phyloP scores from a whole-genome alignment of 495 filamentous ascomycete species.

The Neurospora discreta region DNA sequence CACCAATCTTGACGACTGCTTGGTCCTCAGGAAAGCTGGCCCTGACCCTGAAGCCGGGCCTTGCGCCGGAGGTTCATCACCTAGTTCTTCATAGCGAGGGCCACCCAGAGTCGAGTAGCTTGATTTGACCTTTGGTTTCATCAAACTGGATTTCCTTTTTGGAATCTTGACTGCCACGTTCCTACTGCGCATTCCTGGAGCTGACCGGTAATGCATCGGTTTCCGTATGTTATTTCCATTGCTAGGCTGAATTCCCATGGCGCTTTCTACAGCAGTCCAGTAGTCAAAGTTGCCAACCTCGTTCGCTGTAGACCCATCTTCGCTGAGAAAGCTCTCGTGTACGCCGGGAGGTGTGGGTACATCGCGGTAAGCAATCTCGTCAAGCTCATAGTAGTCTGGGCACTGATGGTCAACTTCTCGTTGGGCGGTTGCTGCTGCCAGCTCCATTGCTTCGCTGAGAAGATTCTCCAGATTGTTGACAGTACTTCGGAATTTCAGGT shows the following conservation, averaged over 20 bases:
- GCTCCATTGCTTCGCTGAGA: conserved; percentile 32
- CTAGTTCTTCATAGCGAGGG: not conserved
- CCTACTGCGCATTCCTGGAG: conserved; percentile 14
- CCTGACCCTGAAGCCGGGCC: conserved; percentile 6
- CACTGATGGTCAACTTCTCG: conserved; percentile 9
- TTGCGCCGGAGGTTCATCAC: not conserved
- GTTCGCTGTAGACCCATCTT: conserved; percentile 9
- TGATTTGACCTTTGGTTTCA: conserved; percentile 4
- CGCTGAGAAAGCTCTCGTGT: conserved; percentile 7
- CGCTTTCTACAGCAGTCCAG: not conserved
- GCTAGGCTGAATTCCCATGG: not conserved
- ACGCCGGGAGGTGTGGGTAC: conserved; percentile 6
- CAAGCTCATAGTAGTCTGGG: not conserved
- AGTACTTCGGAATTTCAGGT: conserved; percentile 20
- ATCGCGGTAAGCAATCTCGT: conserved; percentile 4
- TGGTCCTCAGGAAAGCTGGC: not conserved
- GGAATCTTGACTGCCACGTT: conserved; percentile 12
- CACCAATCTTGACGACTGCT: not conserved
- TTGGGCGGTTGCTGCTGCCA: conserved; percentile 29
- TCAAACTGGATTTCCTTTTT: conserved; percentile 5
- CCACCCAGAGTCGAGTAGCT: not conserved
- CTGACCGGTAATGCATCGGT: conserved; percentile 15
- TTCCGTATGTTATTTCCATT: not conserved
- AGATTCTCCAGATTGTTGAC: conserved; percentile 36
- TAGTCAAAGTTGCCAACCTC: not conserved